Conservation (phyloP, 306 rosid species). For the Dalbergia oliveri region DNA sequence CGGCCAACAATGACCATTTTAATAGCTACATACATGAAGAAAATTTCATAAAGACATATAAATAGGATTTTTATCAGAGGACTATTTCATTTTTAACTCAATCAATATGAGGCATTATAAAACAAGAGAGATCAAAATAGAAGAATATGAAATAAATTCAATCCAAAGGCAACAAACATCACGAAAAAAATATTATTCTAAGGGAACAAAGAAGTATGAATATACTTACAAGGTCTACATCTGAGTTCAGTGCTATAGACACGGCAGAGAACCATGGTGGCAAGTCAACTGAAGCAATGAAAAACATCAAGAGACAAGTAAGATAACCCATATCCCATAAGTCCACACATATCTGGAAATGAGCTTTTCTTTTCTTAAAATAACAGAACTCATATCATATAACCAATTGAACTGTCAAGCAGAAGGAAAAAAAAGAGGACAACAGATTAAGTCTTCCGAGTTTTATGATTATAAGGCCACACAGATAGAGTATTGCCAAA, state of each 20-base stretch:
- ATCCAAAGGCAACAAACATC: conserved; percentile 9
- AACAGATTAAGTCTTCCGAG: not conserved
- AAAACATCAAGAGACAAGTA: conserved; percentile 57
- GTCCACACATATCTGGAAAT: conserved; percentile 21
- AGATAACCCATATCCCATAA: conserved; percentile 23
- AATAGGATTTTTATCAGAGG: conserved; percentile 19
- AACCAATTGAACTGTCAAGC: conserved; percentile 17
- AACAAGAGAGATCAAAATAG: conserved; percentile 31
- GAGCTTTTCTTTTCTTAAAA: not conserved
- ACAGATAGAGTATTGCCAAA: conserved; percentile 18
- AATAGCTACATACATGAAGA: not conserved
- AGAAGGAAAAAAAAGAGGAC: not conserved
- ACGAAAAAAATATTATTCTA: not conserved
- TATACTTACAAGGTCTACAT: conserved; percentile 75
- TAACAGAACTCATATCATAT: conserved; percentile 7
- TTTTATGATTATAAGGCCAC: not conserved
- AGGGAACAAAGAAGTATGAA: conserved; percentile 5
- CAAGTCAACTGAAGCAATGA: conserved; percentile 74
- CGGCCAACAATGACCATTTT: not conserved
- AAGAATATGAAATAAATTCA: conserved; percentile 20
- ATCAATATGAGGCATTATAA: conserved; percentile 7
- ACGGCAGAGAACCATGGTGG: conserved; percentile 84
- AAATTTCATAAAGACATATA: not conserved
- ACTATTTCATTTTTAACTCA: conserved; percentile 1
- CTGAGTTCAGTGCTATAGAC: conserved; percentile 70